Evolutionary conservation across 768 basidiomycete genomes (phyloP).

Genomic region (Lactifluus subvellereus): DNA sequence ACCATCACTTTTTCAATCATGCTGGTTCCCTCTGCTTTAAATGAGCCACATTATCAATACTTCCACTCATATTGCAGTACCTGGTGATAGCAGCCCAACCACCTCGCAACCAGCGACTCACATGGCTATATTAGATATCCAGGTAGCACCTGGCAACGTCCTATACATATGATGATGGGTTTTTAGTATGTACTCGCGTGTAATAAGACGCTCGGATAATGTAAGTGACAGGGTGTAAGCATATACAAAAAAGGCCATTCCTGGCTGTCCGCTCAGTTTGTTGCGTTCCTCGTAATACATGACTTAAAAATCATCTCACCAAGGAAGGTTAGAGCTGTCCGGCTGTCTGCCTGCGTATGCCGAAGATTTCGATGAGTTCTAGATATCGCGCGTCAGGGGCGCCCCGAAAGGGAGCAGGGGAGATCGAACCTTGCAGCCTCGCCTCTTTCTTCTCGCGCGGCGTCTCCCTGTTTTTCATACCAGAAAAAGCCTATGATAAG

Average conservation of each 20-base stretch:
- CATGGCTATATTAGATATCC: neutral
- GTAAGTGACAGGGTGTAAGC: neutral
- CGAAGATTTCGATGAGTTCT: slow-evolving; percentile 24
- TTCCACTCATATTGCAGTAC: no score
- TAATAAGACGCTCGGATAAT: neutral
- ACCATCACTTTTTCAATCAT: no score
- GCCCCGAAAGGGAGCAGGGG: neutral
- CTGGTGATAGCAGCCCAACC: no score
- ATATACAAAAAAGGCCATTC: neutral
- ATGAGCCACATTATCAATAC: no score
- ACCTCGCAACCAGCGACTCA: no score
- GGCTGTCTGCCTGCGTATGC: slow-evolving; percentile 14
- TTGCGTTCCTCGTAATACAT: neutral
- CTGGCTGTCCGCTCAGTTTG: neutral
- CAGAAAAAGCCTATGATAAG: slow-evolving; percentile 68
- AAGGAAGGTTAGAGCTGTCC: neutral
- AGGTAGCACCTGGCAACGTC: no score
- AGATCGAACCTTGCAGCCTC: slow-evolving; percentile 60
- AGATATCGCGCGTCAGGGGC: neutral
- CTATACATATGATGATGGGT: no score
- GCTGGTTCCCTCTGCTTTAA: no score
- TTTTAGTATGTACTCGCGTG: no score
- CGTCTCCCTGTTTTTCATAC: slow-evolving; percentile 69
- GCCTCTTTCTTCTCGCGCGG: slow-evolving; percentile 74
- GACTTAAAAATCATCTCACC: no score